Percentiles rank a stretch among this genome's conserved stretches.
Evolutionary conservation across 116 monocot genomes (phyloP).

Genomic region (Cymodocea nodosa): DNA sequence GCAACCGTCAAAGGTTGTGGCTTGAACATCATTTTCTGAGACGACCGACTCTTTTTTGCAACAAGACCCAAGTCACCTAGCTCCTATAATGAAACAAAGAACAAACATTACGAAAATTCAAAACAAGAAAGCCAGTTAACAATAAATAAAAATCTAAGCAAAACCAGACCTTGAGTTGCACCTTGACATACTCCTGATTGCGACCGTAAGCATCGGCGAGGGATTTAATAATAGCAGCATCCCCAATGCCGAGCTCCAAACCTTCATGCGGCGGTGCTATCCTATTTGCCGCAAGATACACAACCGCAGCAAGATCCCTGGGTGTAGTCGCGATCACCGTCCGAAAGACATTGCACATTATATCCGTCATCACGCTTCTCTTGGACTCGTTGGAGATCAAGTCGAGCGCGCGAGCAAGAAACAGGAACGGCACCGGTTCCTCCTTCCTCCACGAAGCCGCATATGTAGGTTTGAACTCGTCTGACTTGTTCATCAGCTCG

Average conservation of each 20-base stretch:
- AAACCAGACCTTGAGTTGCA: slow-evolving; percentile 53
- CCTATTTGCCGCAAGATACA: slow-evolving; percentile 75
- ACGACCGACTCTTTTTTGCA: slow-evolving; percentile 72
- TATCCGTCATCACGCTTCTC: slow-evolving; percentile 77
- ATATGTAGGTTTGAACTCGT: slow-evolving; percentile 48
- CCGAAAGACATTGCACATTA: slow-evolving; percentile 79
- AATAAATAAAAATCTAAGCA: neutral
- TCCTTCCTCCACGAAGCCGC: slow-evolving; percentile 72
- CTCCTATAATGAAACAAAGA: slow-evolving; percentile 27
- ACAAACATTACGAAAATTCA: neutral
- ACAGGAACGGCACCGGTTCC: slow-evolving; percentile 76
- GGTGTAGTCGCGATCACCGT: slow-evolving; percentile 79
- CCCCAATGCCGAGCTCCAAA: slow-evolving; percentile 91
- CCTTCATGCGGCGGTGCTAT: slow-evolving; percentile 92
- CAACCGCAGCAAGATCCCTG: slow-evolving; percentile 55
- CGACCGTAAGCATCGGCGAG: slow-evolving; percentile 84
- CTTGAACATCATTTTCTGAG: slow-evolving; percentile 72
- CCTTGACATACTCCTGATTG: slow-evolving; percentile 86
- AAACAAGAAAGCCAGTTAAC: neutral
- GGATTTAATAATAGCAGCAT: slow-evolving; percentile 58
- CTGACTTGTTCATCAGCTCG: slow-evolving; percentile 58
- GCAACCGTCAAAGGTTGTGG: slow-evolving; percentile 63
- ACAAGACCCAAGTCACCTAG: slow-evolving; percentile 93
- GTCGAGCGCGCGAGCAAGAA: slow-evolving; percentile 70
- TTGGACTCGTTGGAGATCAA: slow-evolving; percentile 69